A percentile compares a stretch with the other conserved stretches of the same genome.
Evolutionary conservation across 2,329 filamentous ascomycete genomes (phyloP).

Genomic region (Colletotrichum zoysiae): DNA sequence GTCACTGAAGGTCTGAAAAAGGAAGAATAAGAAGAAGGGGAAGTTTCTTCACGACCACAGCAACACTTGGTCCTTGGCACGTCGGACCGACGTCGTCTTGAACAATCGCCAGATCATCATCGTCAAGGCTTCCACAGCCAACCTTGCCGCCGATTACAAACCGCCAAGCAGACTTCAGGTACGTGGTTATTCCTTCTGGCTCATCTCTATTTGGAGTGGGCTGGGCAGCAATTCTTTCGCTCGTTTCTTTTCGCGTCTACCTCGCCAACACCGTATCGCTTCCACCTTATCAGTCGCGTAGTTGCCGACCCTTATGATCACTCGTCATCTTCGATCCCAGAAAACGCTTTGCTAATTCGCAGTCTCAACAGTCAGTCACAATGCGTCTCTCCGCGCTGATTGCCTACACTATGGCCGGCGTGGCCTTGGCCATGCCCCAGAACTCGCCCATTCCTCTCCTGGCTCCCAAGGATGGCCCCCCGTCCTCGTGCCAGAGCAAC

Average conservation of each 20-base stretch:
- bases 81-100: slow-evolving; percentile 5
- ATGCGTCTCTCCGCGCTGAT: slow-evolving; percentile 6
- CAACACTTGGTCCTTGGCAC: slow-evolving; percentile 16
- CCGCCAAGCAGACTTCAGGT: slow-evolving; percentile 8
- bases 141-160: slow-evolving; percentile 3
- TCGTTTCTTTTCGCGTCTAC: neutral
- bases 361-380: neutral
- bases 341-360: neutral
- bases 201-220: neutral
- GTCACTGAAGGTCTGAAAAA: slow-evolving; percentile 6
- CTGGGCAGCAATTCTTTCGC: neutral
- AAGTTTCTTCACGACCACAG: slow-evolving; percentile 7
- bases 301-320: neutral
- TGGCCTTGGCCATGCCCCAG: slow-evolving; percentile 57
- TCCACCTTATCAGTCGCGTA: neutral
- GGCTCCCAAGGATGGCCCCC: slow-evolving; percentile 61
- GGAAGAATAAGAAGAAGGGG: neutral
- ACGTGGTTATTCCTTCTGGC: neutral
- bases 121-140: slow-evolving; percentile 9
- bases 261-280: neutral
- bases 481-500: slow-evolving; percentile 64
- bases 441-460: slow-evolving; percentile 59
- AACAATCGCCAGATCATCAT: slow-evolving; percentile 16
- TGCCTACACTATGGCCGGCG: slow-evolving; percentile 57
- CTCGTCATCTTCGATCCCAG: neutral